Evolutionary conservation across 192 early-diverging fungal species (phyloP).

Genomic region (Spizellomyces punctatus): DNA sequence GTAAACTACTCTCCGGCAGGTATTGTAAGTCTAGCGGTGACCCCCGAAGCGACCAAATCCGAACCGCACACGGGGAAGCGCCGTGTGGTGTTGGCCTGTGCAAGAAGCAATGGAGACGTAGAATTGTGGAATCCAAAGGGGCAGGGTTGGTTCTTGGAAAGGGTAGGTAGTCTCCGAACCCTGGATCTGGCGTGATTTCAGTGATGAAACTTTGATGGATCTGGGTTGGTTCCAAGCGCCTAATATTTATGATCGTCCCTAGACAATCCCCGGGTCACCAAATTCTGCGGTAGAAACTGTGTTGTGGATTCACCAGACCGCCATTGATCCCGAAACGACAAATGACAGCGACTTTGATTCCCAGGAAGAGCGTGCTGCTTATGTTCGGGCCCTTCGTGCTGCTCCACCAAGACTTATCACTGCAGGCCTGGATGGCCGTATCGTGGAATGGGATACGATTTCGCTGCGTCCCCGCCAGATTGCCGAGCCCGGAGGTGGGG

Average conservation of each 20-base stretch:
- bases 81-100: slow-evolving; percentile 68
- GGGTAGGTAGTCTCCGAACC: slow-evolving; percentile 50
- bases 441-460: slow-evolving; percentile 85
- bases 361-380: slow-evolving; percentile 46
- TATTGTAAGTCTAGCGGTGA: slow-evolving; percentile 81
- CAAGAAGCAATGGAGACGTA: slow-evolving; percentile 89
- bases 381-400: slow-evolving; percentile 39
- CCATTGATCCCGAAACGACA: slow-evolving; percentile 62
- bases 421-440: slow-evolving; percentile 79
- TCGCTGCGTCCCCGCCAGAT: slow-evolving; percentile 50
- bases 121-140: slow-evolving; percentile 82
- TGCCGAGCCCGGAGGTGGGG: slow-evolving; percentile 83
- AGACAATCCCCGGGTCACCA: slow-evolving; percentile 80
- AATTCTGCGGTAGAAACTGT: slow-evolving; percentile 78
- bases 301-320: slow-evolving; percentile 78
- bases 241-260: not conserved
- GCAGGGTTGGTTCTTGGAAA: slow-evolving; percentile 73
- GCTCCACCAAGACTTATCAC: slow-evolving; percentile 80
- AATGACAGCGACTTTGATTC: slow-evolving; percentile 68
- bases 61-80: not conserved
- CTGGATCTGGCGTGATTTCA: no score
- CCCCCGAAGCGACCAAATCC: slow-evolving; percentile 45
- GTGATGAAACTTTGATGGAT: not conserved
- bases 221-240: not conserved
- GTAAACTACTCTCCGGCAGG: slow-evolving; percentile 83